Percentiles rank a stretch among this genome's conserved stretches.
These are phyloP conservation scores for Phaffia tasmanica DNA, from an alignment of 768 basidiomycete species.

Conservation along the genomic window DNA sequence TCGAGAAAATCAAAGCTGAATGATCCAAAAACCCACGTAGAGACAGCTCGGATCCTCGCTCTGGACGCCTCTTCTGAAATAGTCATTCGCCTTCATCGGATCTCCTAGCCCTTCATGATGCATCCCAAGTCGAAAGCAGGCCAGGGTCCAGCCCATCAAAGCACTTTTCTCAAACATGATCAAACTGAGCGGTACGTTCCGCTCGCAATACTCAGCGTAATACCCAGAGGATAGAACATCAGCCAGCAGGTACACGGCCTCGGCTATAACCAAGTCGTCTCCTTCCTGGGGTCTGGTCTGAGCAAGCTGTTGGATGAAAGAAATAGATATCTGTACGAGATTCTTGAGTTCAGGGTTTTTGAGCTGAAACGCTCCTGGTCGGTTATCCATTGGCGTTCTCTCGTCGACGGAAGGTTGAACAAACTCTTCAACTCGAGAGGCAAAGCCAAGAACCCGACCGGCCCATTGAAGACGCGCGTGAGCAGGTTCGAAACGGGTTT, in stretches of 20 bases:
- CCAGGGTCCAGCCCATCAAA: constrained; percentile 58
- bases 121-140: constrained; percentile 83
- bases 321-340: constrained; percentile 56
- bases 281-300: constrained; percentile 32
- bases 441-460: no score
- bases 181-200: constrained; percentile 70
- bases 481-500: no score
- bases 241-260: constrained; percentile 66
- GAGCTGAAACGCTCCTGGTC: background rate
- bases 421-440: no score
- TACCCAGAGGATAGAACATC: constrained; percentile 58
- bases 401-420: no score
- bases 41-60: constrained; percentile 64
- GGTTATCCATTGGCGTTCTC: no score
- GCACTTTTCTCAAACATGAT: constrained; percentile 79
- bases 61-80: constrained; percentile 72
- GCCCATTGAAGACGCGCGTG: no score
- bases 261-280: constrained; percentile 46
- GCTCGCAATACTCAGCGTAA: constrained; percentile 46
- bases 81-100: constrained; percentile 58
- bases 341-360: constrained; percentile 51
- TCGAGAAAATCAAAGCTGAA: constrained; percentile 20
- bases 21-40: constrained; percentile 50
- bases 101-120: constrained; percentile 85
- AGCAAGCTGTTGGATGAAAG: constrained; percentile 48